Evolutionary conservation across 441 rosid species (phyloP).

Genomic region (Aleurites moluccanus): DNA sequence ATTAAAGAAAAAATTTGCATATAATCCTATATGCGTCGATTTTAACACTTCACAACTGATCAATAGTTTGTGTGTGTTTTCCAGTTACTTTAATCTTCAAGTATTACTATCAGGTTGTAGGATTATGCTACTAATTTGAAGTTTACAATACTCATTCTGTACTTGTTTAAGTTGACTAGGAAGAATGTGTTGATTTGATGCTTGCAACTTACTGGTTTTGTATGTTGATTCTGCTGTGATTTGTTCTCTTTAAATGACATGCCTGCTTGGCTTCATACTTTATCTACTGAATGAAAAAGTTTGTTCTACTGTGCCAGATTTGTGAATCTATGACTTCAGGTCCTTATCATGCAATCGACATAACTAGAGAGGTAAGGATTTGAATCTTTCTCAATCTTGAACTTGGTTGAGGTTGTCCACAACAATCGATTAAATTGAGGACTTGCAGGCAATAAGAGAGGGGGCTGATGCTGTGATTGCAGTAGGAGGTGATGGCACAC

Average conservation of each 20-base stretch:
- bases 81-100: background rate
- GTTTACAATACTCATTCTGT: background rate
- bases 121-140: background rate
- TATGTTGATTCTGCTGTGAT: background rate
- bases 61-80: background rate
- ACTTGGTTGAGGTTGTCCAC: constrained; percentile 15
- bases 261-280: background rate
- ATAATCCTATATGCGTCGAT: background rate
- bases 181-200: background rate
- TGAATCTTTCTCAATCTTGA: constrained; percentile 11
- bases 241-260: constrained; percentile 2
- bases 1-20: background rate
- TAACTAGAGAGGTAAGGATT: constrained; percentile 80
- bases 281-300: background rate
- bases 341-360: constrained; percentile 90
- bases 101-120: background rate
- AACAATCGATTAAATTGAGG: constrained; percentile 8
- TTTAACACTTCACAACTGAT: background rate
- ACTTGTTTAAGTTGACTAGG: background rate
- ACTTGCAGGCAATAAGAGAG: constrained; percentile 74
- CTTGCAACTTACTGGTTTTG: background rate
- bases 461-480: constrained; percentile 98
- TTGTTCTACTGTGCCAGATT: constrained; percentile 43
- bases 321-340: constrained; percentile 85
- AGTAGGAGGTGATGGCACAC: constrained; percentile 98